Evolutionary conservation across 2,329 filamentous ascomycete genomes (phyloP).

Genomic region (Torrubiella hemipterigena): DNA sequence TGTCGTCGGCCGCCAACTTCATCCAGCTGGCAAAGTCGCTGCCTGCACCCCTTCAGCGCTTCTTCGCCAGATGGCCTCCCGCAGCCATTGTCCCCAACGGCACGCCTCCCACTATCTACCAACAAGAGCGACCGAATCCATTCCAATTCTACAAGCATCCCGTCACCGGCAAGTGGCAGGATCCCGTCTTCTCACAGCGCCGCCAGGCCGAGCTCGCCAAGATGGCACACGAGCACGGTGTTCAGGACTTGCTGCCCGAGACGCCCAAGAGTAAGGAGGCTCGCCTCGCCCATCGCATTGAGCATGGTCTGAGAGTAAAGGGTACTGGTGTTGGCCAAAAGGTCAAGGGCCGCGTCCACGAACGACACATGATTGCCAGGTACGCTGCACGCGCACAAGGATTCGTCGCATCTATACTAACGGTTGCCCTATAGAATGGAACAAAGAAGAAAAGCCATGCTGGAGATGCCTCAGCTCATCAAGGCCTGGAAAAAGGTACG

Average conservation of each 20-base stretch:
- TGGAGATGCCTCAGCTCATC: constrained; percentile 88
- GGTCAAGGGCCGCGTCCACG: constrained; percentile 92
- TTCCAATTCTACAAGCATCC: constrained; percentile 74
- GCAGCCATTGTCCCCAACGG: constrained; percentile 40
- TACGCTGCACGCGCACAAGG: constrained; percentile 22
- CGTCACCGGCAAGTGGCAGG: constrained; percentile 69
- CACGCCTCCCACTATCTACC: constrained; percentile 35
- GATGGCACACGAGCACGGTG: constrained; percentile 64
- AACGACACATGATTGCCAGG: constrained; percentile 70
- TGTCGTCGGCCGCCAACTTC: constrained; percentile 26
- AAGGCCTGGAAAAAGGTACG: constrained; percentile 84
- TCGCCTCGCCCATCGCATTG: constrained; percentile 58
- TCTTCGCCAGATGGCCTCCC: constrained; percentile 85
- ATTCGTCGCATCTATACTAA: constrained; percentile 15
- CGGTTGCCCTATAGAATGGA: constrained; percentile 50
- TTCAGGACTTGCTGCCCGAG: constrained; percentile 69
- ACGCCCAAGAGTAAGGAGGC: constrained; percentile 65
- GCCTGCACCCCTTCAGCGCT: constrained; percentile 66
- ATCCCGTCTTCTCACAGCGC: constrained; percentile 71
- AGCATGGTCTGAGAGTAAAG: constrained; percentile 74
- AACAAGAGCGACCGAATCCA: constrained; percentile 56
- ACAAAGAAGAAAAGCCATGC: constrained; percentile 80
- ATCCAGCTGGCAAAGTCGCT: constrained; percentile 58
- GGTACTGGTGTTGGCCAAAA: constrained; percentile 85
- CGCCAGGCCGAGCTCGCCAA: constrained; percentile 87